A percentile compares a stretch with the other conserved stretches of the same genome.
Evolutionary conservation across 768 basidiomycete genomes (phyloP).

Genomic region (Boletus vermiculosoides): DNA sequence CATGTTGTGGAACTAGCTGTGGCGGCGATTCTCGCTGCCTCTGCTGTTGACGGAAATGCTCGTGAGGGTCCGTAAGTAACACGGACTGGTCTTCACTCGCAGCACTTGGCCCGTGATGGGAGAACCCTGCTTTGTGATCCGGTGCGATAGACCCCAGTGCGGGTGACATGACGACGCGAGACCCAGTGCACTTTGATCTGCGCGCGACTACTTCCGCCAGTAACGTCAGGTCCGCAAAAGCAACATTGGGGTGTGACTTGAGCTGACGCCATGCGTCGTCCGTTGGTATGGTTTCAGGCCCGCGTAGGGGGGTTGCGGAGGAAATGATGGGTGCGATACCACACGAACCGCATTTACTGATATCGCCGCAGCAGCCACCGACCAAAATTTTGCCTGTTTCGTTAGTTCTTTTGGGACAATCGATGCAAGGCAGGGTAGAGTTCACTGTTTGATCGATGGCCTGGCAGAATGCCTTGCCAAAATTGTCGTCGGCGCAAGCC

Average conservation of each 20-base stretch:
- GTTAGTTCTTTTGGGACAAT: constrained; percentile 48
- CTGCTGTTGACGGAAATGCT: constrained; percentile 48
- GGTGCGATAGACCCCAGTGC: constrained; percentile 49
- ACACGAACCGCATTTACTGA: constrained; percentile 30
- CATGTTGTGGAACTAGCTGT: constrained; percentile 58
- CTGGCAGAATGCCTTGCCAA: constrained; percentile 85
- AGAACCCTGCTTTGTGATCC: constrained; percentile 35
- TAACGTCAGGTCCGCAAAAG: constrained; percentile 78
- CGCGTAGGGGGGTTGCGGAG: constrained; percentile 18
- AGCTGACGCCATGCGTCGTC: constrained; percentile 82
- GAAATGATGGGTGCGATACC: constrained; percentile 33
- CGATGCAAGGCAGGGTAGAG: constrained; percentile 48
- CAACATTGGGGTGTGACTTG: constrained; percentile 85
- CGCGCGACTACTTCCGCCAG: constrained; percentile 89
- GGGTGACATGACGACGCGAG: constrained; percentile 59
- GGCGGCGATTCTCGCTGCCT: constrained; percentile 44
- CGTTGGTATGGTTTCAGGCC: constrained; percentile 64
- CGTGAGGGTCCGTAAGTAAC: constrained; percentile 53
- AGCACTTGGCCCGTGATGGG: constrained; percentile 10
- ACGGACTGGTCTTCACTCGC: constrained; percentile 37
- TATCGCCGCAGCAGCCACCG: constrained; percentile 40
- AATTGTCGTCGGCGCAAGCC: constrained; percentile 82
- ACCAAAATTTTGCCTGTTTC: constrained; percentile 28
- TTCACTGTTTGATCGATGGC: constrained; percentile 66
- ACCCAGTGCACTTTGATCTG: constrained; percentile 73